Evolutionary conservation across 257 asterid species (phyloP), one percentile per base, ranked within the genome.

Genomic region (Gynochthodes officinalis): DNA sequence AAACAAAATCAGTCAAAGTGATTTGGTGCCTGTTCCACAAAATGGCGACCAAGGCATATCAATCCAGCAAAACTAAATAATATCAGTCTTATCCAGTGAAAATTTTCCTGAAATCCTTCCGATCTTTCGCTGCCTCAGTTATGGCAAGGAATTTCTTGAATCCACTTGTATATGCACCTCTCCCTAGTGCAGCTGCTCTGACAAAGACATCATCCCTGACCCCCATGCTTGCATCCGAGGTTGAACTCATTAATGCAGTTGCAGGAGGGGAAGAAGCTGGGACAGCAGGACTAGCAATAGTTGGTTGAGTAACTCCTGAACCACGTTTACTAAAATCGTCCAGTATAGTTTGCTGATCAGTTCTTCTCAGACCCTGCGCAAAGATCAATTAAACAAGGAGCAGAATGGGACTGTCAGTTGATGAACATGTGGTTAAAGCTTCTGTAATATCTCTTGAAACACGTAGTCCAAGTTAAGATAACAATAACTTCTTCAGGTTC

Each of bases 81-180:
- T 13, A 52, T 30, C 57, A 35, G 54, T 73, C 69, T 89, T 82
- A 91, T 80, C 93, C 89, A n/a, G 78, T 89, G 85, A 95, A 95
- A 75, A 95, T 94, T 86, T 90, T 95, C 79, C 98, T 81, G 73
- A 95, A 88, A 62, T 95, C 99, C 80, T 87, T 95, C 28, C 99
- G 89, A 74, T 95, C 97, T 75, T 91, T 95, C 64, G 94, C 92
- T 32, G 97, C 91, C 80, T 95, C 97, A 0, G 99, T 95, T 72
- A 95, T 78, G 28, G 98, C 98, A 28, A 92, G 90, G 84, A 95
- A 84, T 82, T 96, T 86, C 76, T 92, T 87, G 67, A 95, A 86
- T 48, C 98, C 98, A 15, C 95, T 95, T 0, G 99, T 90, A 77
- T 97, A 96, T 14, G 97, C 97, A 35, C 96, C 99, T 86, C 98